phyloP scores from a whole-genome alignment of 768 basidiomycete species.

The Kwoniella botswanensis region DNA sequence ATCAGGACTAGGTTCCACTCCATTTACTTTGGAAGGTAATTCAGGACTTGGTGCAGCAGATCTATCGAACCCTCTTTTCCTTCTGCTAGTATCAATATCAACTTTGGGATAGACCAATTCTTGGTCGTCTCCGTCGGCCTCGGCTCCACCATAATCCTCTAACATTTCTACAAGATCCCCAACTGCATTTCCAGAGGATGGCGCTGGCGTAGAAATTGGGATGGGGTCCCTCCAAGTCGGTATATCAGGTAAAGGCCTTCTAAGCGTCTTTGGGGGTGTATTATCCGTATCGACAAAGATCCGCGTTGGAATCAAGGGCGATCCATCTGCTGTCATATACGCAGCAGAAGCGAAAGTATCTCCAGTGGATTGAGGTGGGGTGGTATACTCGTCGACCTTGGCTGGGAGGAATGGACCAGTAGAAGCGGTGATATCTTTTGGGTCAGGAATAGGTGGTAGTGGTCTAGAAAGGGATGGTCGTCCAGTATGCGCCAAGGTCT shows the following conservation, averaged over 20 bases:
- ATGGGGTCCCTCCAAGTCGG: constrained; percentile 1
- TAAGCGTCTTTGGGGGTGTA: neutral
- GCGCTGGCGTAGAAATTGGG: neutral
- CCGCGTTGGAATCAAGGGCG: constrained; percentile 9
- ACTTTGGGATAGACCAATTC: constrained; percentile 7
- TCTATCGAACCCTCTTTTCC: constrained; percentile 2
- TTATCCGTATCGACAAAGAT: neutral
- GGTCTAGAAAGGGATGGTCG: neutral
- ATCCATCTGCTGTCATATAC: constrained; percentile 18
- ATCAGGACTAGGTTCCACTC: constrained; percentile 3
- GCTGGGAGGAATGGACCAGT: neutral
- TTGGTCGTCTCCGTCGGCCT: neutral
- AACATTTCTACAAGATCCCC: neutral
- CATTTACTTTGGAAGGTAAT: constrained; percentile 1
- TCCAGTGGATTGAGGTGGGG: constrained; percentile 2
- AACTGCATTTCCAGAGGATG: neutral
- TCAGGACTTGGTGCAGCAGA: constrained; percentile 22
- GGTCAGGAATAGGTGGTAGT: neutral
- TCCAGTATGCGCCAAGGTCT: neutral
- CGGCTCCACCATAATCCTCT: neutral
- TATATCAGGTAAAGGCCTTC: constrained; percentile 12
- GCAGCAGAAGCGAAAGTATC: constrained; percentile 17
- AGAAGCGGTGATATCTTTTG: neutral
- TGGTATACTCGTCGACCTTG: constrained; percentile 5
- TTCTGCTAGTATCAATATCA: neutral